Base-by-base conservation (phyloP, 352 stramenopile species). In the Pythium sukuiense region DNA sequence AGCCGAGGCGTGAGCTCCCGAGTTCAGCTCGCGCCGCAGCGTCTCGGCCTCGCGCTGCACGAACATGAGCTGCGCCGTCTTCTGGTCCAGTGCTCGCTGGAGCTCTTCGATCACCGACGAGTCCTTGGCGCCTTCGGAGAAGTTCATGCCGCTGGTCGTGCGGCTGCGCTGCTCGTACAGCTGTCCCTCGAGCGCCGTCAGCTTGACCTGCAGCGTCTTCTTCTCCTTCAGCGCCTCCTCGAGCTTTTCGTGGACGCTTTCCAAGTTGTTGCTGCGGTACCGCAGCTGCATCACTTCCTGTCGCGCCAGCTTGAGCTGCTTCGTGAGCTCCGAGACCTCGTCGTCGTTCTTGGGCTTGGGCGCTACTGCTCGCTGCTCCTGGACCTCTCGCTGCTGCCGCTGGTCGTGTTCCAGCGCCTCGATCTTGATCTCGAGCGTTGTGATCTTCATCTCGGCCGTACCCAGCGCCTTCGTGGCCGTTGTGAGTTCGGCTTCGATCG, bases 251-350 rank as follows among this genome's bases (percentile, higher is more conserved):
- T 89, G 66, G 3, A 90, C 74, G 45, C 76, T 87, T 43, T 90
- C 85, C 13, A 90, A 72, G 62, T 90, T 83, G 56, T 93, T 93
- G 43, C 83, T 92, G 33, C 85, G 85, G 72, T 90, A 93, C 0
- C 83, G 85, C 20, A 93, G 78, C 72, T 92, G 81, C 85, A 93
- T 93, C 13, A 89, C 83, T 55, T 93, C 85, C 49, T 93, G 85
- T 33, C 87, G 84, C 6, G 85, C 80, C 16, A 90, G 57, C 60
- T 93, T 93, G 4, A 93, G 67, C 63, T 92, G 81, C 73, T 93
- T 93, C 16, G 72, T 76, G 12, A 90, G 65, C 27, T 93, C 85
- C 0, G 70, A 68, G 45, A 90, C 43, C 32, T 90, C 81, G 2
- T 83, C 72, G 32, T 74, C 67, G 0, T 69, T 53, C 29, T 69